These are phyloP conservation scores for slime mould (Dictyostelium discoideum) DNA, from an alignment of 78 protist genomes.

Conservation along the genomic window dicty_2.7 NC_007091.3:1943001-1943500, in stretches of 20 bases:
- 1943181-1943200: slow-evolving; percentile 78
- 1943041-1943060: slow-evolving; percentile 94
- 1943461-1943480: slow-evolving; percentile 72
- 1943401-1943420: slow-evolving; percentile 82
- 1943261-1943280: slow-evolving; percentile 78
- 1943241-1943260: slow-evolving; percentile 94
- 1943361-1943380: slow-evolving; percentile 82
- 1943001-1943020: slow-evolving; percentile 87
- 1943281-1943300: slow-evolving; percentile 83
- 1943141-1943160: slow-evolving; percentile 75
- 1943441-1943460: slow-evolving; percentile 83
- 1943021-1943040: slow-evolving; percentile 92
- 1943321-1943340: slow-evolving; percentile 78
- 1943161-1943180: slow-evolving; percentile 75
- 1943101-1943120: slow-evolving; percentile 89
- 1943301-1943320: slow-evolving; percentile 76
- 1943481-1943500: not conserved
- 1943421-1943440: slow-evolving; percentile 84
- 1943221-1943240: slow-evolving; percentile 98
- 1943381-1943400: slow-evolving; percentile 88
- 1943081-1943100: slow-evolving; percentile 68
- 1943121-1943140: slow-evolving; percentile 81
- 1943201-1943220: slow-evolving; percentile 78
- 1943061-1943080: slow-evolving; percentile 83
- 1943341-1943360: slow-evolving; percentile 93